Base-by-base conservation (phyloP, 2,329 filamentous ascomycete genomes). In the Raffaelea albimanens region DNA sequence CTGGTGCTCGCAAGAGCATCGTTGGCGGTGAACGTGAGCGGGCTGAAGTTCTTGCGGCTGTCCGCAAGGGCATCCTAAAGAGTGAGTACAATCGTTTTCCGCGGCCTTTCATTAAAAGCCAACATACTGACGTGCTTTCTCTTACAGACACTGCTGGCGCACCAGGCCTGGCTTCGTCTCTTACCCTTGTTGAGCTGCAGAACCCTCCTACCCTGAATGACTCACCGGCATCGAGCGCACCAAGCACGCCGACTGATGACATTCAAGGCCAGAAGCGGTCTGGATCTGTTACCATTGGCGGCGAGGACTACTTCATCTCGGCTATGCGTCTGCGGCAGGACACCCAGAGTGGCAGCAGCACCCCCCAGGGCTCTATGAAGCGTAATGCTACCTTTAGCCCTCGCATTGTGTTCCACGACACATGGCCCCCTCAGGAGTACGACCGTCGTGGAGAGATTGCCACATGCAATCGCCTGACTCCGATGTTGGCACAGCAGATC, bases 401-500 rank as follows among this genome's bases (percentile, higher is more conserved):
- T 42, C 82, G 91, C 38, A 88, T 97, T 45, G 82, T 95, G 53
- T 97, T 96, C 63, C 82, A 96, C 63, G 93, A 98, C 61, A 97
- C 90, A 8, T 98, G 90, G 89, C 89, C 90, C 2, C 87, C 84
- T 60, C 85, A 86, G 58, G 93, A 98, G 64, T 98, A 98, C 61
- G 93, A 98, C 64, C 86, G 93, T 52, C 82, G 93, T 46, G 93
- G 93, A 47, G 93, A 98, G 52, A 86, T 97, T 68, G 90, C 93
- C 11, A 98, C 93, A 1, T 98, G 93, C 79, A 98, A 98, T 63
- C 87, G 91, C 55, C 75, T 98, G 56, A 98, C 93, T 43, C 93
- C 93, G 13, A 90, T 96, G 77, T 78, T 98, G 53, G 93, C 93
- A 41, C 93, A 98, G 69, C 93, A 98, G 66, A 98, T 98, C 70